These are phyloP conservation scores for Cyberlindnera galapagoensis DNA, from an alignment of 805 yeast genomes.

Conservation along the genomic window DNA sequence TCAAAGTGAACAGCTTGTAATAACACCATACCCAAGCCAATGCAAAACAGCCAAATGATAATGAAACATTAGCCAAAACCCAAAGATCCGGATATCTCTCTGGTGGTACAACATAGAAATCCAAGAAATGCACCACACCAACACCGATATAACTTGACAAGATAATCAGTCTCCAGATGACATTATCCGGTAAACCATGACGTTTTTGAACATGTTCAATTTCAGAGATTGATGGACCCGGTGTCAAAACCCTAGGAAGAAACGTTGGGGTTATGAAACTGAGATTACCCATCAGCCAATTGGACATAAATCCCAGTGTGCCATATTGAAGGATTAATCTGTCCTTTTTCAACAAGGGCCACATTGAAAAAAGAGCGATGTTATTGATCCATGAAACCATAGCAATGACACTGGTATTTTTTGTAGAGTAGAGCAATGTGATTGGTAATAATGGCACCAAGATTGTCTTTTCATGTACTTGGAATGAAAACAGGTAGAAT, in stretches of 20 bases:
- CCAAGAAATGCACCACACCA: constrained; percentile 46
- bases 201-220: constrained; percentile 29
- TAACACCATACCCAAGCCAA: constrained; percentile 82
- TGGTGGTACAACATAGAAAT: constrained; percentile 47
- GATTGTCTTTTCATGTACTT: constrained; percentile 93
- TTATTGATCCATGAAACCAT: constrained; percentile 85
- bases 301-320: constrained; percentile 54
- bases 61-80: constrained; percentile 67
- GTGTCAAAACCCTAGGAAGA: constrained; percentile 34
- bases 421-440: constrained; percentile 50
- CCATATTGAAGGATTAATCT: constrained; percentile 66
- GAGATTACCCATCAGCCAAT: constrained; percentile 72
- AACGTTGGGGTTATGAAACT: constrained; percentile 43
- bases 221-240: constrained; percentile 36
- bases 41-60: constrained; percentile 70
- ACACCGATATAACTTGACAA: constrained; percentile 47
- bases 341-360: constrained; percentile 80
- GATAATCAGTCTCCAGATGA: constrained; percentile 46
- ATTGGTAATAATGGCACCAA: constrained; percentile 84
- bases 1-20: constrained; percentile 41
- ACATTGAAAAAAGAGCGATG: constrained; percentile 76
- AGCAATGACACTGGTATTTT: constrained; percentile 55
- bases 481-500: constrained; percentile 86
- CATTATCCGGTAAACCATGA: constrained; percentile 40
- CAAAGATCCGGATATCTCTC: constrained; percentile 71